These are phyloP conservation scores for Gnetum montanum DNA, from an alignment of 75 land plant species.

Conservation along the genomic window DNA sequence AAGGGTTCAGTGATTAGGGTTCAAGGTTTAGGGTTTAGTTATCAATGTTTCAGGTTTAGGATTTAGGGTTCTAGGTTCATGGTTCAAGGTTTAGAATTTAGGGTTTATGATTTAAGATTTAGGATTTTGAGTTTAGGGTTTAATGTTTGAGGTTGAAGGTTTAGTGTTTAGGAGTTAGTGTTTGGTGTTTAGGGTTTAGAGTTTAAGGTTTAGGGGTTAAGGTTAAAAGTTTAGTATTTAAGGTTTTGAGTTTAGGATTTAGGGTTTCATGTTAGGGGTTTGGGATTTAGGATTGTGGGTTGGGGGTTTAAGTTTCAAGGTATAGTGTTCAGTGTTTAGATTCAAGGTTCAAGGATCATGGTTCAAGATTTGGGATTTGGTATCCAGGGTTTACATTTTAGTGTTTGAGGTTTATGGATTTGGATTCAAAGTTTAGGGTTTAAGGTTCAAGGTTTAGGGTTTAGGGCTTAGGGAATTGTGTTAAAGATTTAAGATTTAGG, in stretches of 20 bases:
- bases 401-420: neutral
- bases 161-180: too few species aligned
- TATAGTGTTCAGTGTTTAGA: neutral
- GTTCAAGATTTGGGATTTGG: neutral
- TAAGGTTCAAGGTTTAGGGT: neutral
- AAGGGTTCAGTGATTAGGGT: neutral
- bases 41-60: neutral
- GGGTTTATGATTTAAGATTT: too few species aligned
- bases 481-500: neutral
- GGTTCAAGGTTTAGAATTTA: too few species aligned
- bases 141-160: neutral
- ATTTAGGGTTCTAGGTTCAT: too few species aligned
- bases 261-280: neutral
- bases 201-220: too few species aligned
- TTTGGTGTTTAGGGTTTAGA: too few species aligned
- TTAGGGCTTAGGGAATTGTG: neutral
- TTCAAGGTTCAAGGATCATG: neutral
- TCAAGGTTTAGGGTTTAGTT: neutral
- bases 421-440: neutral
- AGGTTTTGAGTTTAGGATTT: neutral
- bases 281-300: too few species aligned
- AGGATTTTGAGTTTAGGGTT: too few species aligned
- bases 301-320: neutral
- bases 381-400: too few species aligned
- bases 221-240: too few species aligned